Conservation (phyloP, 2,329 filamentous ascomycete species). For the Coniochaeta sp. region DNA sequence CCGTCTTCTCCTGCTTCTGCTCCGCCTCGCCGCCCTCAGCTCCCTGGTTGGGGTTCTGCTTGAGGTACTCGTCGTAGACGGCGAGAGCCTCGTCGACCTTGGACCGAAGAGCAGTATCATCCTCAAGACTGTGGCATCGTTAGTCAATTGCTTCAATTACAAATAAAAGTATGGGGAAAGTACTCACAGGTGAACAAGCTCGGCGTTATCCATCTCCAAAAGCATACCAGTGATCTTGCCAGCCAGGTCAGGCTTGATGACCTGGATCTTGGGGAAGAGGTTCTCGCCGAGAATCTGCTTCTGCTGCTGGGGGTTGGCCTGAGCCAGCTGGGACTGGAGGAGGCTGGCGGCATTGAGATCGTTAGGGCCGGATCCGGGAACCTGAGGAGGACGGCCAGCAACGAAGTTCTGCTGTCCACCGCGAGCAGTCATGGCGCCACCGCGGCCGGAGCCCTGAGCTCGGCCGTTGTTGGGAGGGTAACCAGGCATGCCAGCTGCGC, state of each 20-base stretch:
- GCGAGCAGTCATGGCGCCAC: conserved; percentile 28
- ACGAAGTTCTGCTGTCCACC: conserved; percentile 32
- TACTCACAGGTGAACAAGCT: conserved; percentile 92
- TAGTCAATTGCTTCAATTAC: not conserved
- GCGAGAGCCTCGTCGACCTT: conserved; percentile 97
- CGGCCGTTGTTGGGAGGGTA: conserved; percentile 47
- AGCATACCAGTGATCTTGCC: conserved; percentile 99
- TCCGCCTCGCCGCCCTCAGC: conserved; percentile 22
- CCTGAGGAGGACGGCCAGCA: conserved; percentile 35
- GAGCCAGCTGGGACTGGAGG: conserved; percentile 52
- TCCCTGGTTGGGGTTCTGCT: conserved; percentile 69
- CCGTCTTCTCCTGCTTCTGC: conserved; percentile 43
- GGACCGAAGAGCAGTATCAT: conserved; percentile 78
- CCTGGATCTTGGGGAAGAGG: conserved; percentile 97
- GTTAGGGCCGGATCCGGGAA: conserved; percentile 23
- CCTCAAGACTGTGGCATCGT: conserved; percentile 62
- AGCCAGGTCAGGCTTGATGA: conserved; percentile 88
- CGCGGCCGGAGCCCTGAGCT: conserved; percentile 36
- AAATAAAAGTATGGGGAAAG: not conserved
- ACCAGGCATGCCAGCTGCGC: conserved; percentile 45
- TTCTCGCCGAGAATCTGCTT: conserved; percentile 98
- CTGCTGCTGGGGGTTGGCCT: conserved; percentile 65
- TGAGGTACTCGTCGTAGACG: conserved; percentile 98
- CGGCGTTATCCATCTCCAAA: conserved; percentile 95
- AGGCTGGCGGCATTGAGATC: conserved; percentile 34